Evolutionary conservation across 202 grass and related monocot genomes (phyloP).

Genomic region (Zoysia matrella): DNA sequence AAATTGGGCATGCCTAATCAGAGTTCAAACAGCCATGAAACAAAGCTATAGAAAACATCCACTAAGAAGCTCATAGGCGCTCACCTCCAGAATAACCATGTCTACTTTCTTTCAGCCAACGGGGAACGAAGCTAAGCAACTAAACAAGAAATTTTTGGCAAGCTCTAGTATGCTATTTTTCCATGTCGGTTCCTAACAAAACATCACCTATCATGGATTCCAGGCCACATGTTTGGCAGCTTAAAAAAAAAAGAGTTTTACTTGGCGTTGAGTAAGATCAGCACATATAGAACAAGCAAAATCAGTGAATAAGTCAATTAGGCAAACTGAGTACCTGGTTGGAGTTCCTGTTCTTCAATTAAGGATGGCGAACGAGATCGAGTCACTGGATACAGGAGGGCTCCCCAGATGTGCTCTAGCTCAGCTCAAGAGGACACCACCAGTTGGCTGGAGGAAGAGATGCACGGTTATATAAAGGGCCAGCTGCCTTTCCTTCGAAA

Average conservation of each 20-base stretch:
- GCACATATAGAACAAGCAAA: constrained; percentile 14
- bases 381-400: constrained; percentile 3
- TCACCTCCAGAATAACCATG: constrained; percentile 10
- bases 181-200: constrained; percentile 9
- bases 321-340: constrained; percentile 41
- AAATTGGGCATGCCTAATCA: not conserved
- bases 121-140: constrained; percentile 2
- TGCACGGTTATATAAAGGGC: constrained; percentile 59
- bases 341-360: not conserved
- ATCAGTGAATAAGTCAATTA: constrained; percentile 11
- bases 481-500: constrained; percentile 50
- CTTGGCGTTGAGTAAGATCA: constrained; percentile 30
- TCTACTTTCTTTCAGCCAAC: not conserved
- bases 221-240: not conserved
- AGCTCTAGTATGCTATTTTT: constrained; percentile 15
- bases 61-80: constrained; percentile 12
- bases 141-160: constrained; percentile 18
- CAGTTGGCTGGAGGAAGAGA: constrained; percentile 51
- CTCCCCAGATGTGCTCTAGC: constrained; percentile 34
- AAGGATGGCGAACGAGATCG: not conserved
- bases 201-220: not conserved
- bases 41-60: not conserved
- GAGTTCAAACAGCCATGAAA: constrained; percentile 8
- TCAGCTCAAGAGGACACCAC: constrained; percentile 51
- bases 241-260: not conserved